A percentile compares a stretch with the other conserved stretches of the same genome.
Evolutionary conservation across 164 flowering plant species (phyloP).

Genomic region (Akebia trifoliata): DNA sequence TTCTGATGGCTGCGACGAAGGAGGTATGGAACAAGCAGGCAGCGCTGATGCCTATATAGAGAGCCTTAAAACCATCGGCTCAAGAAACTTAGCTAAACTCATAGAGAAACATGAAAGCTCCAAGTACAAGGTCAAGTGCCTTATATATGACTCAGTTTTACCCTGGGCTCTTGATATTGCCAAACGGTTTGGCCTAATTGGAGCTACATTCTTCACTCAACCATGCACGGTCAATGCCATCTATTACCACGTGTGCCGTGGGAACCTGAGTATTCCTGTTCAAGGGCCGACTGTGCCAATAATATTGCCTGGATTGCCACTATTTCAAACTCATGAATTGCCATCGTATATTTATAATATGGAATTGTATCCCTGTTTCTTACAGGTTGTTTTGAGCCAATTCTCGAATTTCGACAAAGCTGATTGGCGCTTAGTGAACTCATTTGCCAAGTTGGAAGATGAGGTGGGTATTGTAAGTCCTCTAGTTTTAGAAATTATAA

Average conservation of each 20-base stretch:
- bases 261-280: slow-evolving; percentile 4
- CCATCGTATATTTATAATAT: slow-evolving; percentile 7
- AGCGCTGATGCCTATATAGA: not conserved
- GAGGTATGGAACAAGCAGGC: not conserved
- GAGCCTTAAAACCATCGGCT: not conserved
- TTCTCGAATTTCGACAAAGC: slow-evolving; percentile 5
- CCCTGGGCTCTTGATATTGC: slow-evolving; percentile 22
- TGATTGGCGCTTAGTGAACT: not conserved
- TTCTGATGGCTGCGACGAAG: slow-evolving; percentile 8
- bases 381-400: not conserved
- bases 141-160: slow-evolving; percentile 11
- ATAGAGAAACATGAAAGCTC: slow-evolving; percentile 1
- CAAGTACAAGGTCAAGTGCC: slow-evolving; percentile 1
- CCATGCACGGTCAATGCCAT: slow-evolving; percentile 9
- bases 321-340: slow-evolving; percentile 11
- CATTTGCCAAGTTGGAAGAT: slow-evolving; percentile 10
- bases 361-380: not conserved
- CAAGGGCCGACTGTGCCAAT: not conserved
- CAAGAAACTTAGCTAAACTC: slow-evolving; percentile 7
- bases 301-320: slow-evolving; percentile 29
- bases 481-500: too few relatives aligned
- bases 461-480: too few relatives aligned
- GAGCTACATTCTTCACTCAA: slow-evolving; percentile 19
- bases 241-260: slow-evolving; percentile 9
- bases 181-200: slow-evolving; percentile 2